Percentiles rank a stretch among this genome's conserved stretches.
phyloP scores from a whole-genome alignment of 352 stramenopile genomes.

The Phytophthora cajani region DNA sequence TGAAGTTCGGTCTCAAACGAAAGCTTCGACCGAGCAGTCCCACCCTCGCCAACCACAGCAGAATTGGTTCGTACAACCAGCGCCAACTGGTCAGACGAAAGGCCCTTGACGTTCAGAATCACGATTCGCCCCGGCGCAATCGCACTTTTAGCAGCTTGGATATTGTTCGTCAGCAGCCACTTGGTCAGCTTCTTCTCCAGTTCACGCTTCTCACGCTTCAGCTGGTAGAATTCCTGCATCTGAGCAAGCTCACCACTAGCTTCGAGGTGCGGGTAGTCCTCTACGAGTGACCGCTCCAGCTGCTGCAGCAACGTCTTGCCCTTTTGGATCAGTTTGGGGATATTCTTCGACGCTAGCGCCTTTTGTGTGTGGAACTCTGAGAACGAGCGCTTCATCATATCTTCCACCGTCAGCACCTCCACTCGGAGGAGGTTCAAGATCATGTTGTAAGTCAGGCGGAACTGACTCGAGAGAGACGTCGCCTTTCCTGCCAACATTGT shows the following conservation, averaged over 20 bases:
- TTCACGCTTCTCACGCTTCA: constrained; percentile 75
- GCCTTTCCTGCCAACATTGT: constrained; percentile 96
- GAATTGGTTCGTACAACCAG: constrained; percentile 68
- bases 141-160: constrained; percentile 62
- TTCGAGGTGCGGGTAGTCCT: constrained; percentile 73
- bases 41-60: constrained; percentile 28
- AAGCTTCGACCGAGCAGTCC: constrained; percentile 45
- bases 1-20: constrained; percentile 50
- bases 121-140: constrained; percentile 71
- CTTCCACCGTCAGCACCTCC: constrained; percentile 88
- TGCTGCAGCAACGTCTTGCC: constrained; percentile 58
- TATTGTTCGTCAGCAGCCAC: constrained; percentile 74
- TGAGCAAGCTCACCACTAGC: constrained; percentile 60
- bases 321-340: constrained; percentile 77
- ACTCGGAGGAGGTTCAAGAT: constrained; percentile 96
- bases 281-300: constrained; percentile 53
- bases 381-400: constrained; percentile 98
- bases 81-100: constrained; percentile 64
- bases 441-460: constrained; percentile 99
- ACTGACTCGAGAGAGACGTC: constrained; percentile 96
- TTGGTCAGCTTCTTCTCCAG: constrained; percentile 77
- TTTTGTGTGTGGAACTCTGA: constrained; percentile 96
- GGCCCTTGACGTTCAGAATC: constrained; percentile 69
- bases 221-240: constrained; percentile 73
- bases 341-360: constrained; percentile 77